Conservation (phyloP, 2,329 filamentous ascomycete species). For the Exophiala viscosa region DNA sequence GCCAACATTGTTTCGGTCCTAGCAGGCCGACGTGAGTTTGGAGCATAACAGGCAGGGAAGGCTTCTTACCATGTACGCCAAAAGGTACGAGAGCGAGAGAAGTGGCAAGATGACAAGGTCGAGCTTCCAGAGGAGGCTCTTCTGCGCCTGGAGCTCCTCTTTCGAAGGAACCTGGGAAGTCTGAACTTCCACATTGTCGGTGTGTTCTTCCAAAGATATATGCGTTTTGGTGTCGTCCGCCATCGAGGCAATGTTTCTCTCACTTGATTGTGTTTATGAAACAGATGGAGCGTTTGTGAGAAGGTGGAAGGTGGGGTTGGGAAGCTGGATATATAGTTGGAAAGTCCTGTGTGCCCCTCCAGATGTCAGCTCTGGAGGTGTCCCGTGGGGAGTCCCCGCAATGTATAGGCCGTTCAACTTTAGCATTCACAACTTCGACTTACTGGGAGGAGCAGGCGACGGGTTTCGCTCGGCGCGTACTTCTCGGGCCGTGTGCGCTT, state of each 20-base stretch:
- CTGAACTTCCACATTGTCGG: slow-evolving; percentile 1
- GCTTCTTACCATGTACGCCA: slow-evolving; percentile 11
- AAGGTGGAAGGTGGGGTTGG: too few species aligned
- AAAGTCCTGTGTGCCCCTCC: too few species aligned
- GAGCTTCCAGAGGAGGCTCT: slow-evolving; percentile 7
- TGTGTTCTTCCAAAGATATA: background rate
- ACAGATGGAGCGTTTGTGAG: too few species aligned
- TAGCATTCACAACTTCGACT: background rate
- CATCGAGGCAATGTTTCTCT: background rate
- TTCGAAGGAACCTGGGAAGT: background rate
- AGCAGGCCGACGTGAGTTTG: background rate
- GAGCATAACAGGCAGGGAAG: background rate
- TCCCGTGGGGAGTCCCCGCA: background rate
- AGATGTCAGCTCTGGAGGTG: too few species aligned
- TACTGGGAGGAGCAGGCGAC: background rate
- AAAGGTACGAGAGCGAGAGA: slow-evolving; percentile 6
- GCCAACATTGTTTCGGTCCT: slow-evolving; percentile 14
- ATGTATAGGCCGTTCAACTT: background rate
- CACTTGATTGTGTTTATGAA: background rate
- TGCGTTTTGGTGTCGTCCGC: background rate
- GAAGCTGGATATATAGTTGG: too few species aligned
- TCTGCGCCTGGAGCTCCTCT: slow-evolving; percentile 4
- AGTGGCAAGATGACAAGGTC: slow-evolving; percentile 11
- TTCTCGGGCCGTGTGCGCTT: background rate
- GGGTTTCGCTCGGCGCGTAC: background rate